Evolutionary conservation across 371 early-diverging fungal species (phyloP).

Genomic region (Apophysomyces elegans): DNA sequence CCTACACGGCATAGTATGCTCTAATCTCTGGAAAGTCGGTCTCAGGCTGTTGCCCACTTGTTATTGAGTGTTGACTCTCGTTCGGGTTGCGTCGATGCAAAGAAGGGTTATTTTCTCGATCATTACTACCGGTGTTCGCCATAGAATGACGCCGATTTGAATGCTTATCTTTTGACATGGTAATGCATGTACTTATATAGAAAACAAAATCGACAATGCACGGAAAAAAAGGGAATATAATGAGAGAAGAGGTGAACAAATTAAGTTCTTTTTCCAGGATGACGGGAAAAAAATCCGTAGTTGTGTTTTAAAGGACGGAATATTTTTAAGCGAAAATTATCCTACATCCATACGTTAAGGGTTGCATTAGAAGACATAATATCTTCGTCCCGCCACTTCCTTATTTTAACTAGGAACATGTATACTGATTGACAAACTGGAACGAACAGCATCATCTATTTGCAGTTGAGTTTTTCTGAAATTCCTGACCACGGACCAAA

Average conservation of each 20-base stretch:
- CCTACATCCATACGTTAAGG: background rate
- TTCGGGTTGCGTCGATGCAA: background rate
- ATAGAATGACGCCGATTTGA: background rate
- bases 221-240: background rate
- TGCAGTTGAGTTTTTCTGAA: no score
- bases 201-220: background rate
- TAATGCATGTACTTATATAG: background rate
- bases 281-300: slow-evolving; percentile 1
- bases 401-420: no score
- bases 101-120: background rate
- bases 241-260: background rate
- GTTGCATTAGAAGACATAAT: no score
- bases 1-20: slow-evolving; percentile 50
- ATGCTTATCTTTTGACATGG: slow-evolving; percentile 4
- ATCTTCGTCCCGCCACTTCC: no score
- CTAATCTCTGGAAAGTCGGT: slow-evolving; percentile 44
- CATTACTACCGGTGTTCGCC: background rate
- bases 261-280: background rate
- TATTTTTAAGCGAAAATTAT: slow-evolving; percentile 1
- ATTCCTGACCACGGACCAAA: no score
- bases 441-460: no score
- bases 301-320: slow-evolving; percentile 15
- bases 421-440: no score
- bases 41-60: background rate
- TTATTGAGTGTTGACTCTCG: background rate